phyloP scores from a whole-genome alignment of 75 land plant genomes.

The Pinus tabuliformis region DNA sequence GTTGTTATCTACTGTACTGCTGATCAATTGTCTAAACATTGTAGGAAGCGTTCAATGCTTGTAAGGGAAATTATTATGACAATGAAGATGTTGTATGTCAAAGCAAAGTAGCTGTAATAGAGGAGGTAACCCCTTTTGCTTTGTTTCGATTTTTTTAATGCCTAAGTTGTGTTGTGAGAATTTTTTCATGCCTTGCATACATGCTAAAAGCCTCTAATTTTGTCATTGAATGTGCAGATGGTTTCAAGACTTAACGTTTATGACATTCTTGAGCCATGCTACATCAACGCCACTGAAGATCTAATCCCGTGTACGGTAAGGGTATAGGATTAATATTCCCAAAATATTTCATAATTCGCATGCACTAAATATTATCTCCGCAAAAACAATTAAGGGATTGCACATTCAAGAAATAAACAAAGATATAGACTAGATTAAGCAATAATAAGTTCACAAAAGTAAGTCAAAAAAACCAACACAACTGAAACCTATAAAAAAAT shows the following conservation, averaged over 20 bases:
- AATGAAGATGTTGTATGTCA: slow-evolving; percentile 27
- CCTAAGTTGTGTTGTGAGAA: neutral
- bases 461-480: neutral
- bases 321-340: too few species aligned
- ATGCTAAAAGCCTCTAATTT: neutral
- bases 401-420: too few species aligned
- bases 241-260: slow-evolving; percentile 59
- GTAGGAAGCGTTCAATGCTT: slow-evolving; percentile 53
- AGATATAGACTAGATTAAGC: too few species aligned
- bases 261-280: slow-evolving; percentile 90
- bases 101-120: slow-evolving; percentile 34
- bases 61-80: slow-evolving; percentile 73
- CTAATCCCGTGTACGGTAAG: slow-evolving; percentile 79
- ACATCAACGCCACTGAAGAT: slow-evolving; percentile 29
- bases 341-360: too few species aligned
- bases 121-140: slow-evolving; percentile 21
- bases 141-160: neutral
- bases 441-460: too few species aligned
- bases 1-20: neutral
- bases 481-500: neutral
- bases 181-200: neutral
- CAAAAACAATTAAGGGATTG: too few species aligned
- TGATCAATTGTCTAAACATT: neutral
- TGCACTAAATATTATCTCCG: too few species aligned
- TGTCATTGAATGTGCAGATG: slow-evolving; percentile 30